Base-by-base conservation (phyloP, 106 monocot species). In the Phalaenopsis equestris region DNA sequence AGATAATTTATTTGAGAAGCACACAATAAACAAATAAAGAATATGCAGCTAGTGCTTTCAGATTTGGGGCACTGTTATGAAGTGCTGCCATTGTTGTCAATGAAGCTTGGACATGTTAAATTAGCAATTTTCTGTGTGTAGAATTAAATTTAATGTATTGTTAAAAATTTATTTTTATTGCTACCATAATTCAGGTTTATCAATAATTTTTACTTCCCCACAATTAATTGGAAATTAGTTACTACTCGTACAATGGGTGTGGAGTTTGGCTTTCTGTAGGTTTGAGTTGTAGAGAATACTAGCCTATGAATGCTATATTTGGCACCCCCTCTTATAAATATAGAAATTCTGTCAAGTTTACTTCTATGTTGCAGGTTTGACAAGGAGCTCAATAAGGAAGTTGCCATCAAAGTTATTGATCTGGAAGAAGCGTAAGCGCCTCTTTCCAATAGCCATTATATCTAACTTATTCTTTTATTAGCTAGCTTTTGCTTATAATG, bases 321-420 rank as follows among this genome's bases (percentile, higher is more conserved):
- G 10, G 48, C 48, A 76, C 48, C 70, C 30, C 7, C 76, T 49
- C 12, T 76, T 49, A 14, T 76, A 42, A 75, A 75, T 75, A 45
- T 77, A 78, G 9, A 41, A 6, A 39, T 78, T 56, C 14, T 78
- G 41, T 57, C 30, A 18, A 57, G 17, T 78, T 78, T 41, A 43
- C 16, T 78, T 30, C 30, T 30, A 11, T 16, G 3, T 75, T 96
- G 79, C 86, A 97, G 97, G 67, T 92, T 92, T 84, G 97, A 97
- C 84, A 94, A 90, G 86, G 94, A 97, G 79, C 82, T 92, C 70
- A 90, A 89, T 77, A 97, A 94, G 61, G 94, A 94, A 70, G 97
- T 97, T 76, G 97, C 97, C 42, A 97, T 97, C 78, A 97, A 97
- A 87, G 92, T 97, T 78, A 97, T 97, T 73, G 97, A 97, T 83